phyloP scores from a whole-genome alignment of 768 basidiomycete species.

The Lentinula raphanica region DNA sequence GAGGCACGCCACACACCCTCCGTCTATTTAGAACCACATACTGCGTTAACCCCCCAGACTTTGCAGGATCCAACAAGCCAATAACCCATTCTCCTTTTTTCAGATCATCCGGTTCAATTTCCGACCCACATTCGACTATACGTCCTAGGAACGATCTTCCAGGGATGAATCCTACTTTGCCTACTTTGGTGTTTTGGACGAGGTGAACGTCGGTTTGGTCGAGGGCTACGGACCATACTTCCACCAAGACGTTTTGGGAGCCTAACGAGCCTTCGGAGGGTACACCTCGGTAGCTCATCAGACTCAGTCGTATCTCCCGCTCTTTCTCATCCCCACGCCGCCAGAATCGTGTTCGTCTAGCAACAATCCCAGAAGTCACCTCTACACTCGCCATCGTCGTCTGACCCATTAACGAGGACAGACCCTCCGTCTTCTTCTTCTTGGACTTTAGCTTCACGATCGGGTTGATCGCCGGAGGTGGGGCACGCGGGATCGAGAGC shows the following conservation, averaged over 20 bases:
- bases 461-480: slow-evolving; percentile 25
- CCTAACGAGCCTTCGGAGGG: slow-evolving; percentile 54
- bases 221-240: slow-evolving; percentile 86
- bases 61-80: slow-evolving; percentile 74
- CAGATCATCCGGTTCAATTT: slow-evolving; percentile 60
- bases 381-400: slow-evolving; percentile 88
- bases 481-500: slow-evolving; percentile 49
- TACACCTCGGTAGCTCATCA: slow-evolving; percentile 70
- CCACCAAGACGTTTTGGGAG: slow-evolving; percentile 82
- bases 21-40: no score
- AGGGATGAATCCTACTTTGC: slow-evolving; percentile 77
- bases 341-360: background rate
- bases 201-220: slow-evolving; percentile 59
- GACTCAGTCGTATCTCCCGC: slow-evolving; percentile 39
- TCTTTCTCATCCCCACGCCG: background rate
- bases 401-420: slow-evolving; percentile 73
- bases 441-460: slow-evolving; percentile 21
- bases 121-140: slow-evolving; percentile 78
- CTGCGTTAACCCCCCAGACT: slow-evolving; percentile 81
- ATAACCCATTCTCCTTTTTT: slow-evolving; percentile 84
- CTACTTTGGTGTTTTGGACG: no score
- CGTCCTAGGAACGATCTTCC: slow-evolving; percentile 85
- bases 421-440: slow-evolving; percentile 63
- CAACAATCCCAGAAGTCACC: slow-evolving; percentile 34
- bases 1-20: slow-evolving; percentile 7